Evolutionary conservation across 106 monocot species (phyloP).

Genomic region (Dendrobium officinale): DNA sequence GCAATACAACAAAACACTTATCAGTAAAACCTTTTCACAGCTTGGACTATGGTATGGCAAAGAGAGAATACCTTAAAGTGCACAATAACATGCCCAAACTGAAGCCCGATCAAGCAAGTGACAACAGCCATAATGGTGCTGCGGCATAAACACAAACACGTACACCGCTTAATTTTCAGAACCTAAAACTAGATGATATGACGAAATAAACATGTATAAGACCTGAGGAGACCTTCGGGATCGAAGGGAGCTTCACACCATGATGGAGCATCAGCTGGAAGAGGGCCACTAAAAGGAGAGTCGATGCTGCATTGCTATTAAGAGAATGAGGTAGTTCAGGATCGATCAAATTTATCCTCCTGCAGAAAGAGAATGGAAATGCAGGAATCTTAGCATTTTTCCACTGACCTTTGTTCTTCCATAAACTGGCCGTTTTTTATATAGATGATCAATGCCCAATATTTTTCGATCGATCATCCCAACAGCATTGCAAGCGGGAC

Average conservation of each 20-base stretch:
- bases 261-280: conserved; percentile 75
- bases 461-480: conserved; percentile 83
- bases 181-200: neutral
- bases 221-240: conserved; percentile 95
- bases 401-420: conserved; percentile 45
- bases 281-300: conserved; percentile 71
- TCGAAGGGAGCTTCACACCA: conserved; percentile 99
- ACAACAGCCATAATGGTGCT: conserved; percentile 91
- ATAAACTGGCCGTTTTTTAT: conserved; percentile 62
- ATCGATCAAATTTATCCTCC: neutral
- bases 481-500: conserved; percentile 91
- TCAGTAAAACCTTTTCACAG: neutral
- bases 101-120: conserved; percentile 80
- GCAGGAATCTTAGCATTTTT: neutral
- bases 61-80: conserved; percentile 54
- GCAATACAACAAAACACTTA: neutral
- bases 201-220: neutral
- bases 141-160: conserved; percentile 3
- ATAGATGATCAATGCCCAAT: conserved; percentile 72
- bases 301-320: conserved; percentile 79
- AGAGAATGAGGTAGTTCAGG: neutral
- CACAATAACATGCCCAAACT: conserved; percentile 76
- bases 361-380: neutral
- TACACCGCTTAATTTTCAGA: neutral
- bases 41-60: neutral